Evolutionary conservation across 2,329 filamentous ascomycete genomes (phyloP), one percentile per base, ranked within the genome.

Genomic region (Aphanocladium album): DNA sequence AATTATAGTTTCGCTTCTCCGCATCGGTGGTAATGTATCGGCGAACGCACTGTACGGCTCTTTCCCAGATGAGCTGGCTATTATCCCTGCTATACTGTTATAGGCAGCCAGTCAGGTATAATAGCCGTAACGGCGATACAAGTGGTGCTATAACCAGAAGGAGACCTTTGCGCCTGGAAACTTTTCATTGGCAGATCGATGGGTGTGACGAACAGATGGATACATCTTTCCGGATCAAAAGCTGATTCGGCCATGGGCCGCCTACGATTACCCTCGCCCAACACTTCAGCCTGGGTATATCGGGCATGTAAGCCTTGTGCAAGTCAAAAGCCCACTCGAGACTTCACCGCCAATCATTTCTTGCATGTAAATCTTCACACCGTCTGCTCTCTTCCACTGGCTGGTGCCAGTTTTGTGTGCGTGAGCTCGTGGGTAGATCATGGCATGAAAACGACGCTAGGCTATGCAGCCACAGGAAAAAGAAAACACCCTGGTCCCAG

Each of bases 71-170:
- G 14, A 35, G 17, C 23, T 25, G 23, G 14, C 14, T 19, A 23
- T 14, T 27, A 57, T 27, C 45, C 45, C 35, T 57, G 46, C 35
- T 30, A 11, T 30, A 27, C 21, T 37, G 19, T n/a, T 47, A 47
- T 57, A 57, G 30, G 16, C 45, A 50, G 17, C n/a, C 46, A 27
- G n/a, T n/a, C n/a, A n/a, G n/a, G 35, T 57, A 57, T 57, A 50
- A 39, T 12, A 5, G 39, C 51, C 16, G n/a, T n/a, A n/a, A 43
- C 17, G 5, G 14, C 17, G 37, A 37, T 41, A 27, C 37, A 43
- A 19, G 11, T 8, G n/a, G 17, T n/a, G 16, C 39, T 23, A 17
- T 7, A 23, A 7, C 45, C 8, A 55, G 23, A 3, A 17, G 7
- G 30, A 5, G 5, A 27, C 6, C 4, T 46, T 46, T n/a, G n/a